Conservation (phyloP, 139 green algal species). For the Yamagishiella unicocca region DNA sequence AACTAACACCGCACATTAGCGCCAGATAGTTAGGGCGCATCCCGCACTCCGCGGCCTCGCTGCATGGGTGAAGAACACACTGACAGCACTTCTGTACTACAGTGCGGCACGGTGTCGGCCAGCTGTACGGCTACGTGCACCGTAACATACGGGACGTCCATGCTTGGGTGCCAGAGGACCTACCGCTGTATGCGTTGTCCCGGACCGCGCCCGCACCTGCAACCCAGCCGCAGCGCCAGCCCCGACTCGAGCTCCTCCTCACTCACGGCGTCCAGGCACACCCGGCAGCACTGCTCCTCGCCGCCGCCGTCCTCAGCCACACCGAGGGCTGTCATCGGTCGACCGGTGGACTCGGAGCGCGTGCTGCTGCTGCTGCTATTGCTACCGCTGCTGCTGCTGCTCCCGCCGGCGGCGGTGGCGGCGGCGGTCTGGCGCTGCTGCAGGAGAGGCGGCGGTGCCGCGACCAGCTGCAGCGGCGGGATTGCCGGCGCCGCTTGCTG, state of each 20-base stretch:
- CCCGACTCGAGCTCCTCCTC: background rate
- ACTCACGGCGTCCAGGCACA: constrained; percentile 36
- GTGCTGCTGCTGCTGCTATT: background rate
- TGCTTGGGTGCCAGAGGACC: no score
- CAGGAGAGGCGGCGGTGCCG: background rate
- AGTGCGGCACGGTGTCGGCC: no score
- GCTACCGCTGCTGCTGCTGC: background rate
- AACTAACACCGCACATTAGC: no score
- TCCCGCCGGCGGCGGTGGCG: background rate
- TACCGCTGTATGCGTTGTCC: no score
- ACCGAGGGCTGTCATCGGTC: no score
- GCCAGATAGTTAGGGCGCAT: no score
- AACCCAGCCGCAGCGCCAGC: constrained; percentile 19
- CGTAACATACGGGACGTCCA: no score
- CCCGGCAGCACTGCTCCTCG: constrained; percentile 40
- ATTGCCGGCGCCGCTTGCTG: background rate
- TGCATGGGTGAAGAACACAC: no score
- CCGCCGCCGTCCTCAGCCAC: background rate
- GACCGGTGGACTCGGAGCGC: no score
- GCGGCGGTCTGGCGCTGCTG: background rate
- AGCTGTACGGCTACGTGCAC: no score
- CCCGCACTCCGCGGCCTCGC: no score
- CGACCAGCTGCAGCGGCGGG: background rate
- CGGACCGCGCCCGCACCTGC: constrained; percentile 42
- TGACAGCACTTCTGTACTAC: no score